phyloP scores from a whole-genome alignment of 768 basidiomycete genomes.

The Gloeopeniophorella convolvens region DNA sequence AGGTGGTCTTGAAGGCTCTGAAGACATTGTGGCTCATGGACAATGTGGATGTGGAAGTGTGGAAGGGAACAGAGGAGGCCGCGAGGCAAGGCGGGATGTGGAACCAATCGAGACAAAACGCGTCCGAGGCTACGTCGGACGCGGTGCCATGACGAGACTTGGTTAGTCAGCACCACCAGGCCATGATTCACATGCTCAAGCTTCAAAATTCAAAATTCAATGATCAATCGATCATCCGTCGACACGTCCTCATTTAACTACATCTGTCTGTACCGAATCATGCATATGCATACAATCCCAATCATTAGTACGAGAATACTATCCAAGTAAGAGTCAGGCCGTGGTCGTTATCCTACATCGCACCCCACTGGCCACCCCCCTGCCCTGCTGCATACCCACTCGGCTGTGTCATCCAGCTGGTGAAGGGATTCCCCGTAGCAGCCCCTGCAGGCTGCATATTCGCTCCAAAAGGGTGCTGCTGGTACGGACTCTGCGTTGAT shows the following conservation, averaged over 20 bases:
- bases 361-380: slow-evolving; percentile 10
- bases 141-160: too few species aligned
- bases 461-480: slow-evolving; percentile 7
- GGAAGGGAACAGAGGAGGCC: neutral
- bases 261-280: too few species aligned
- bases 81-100: neutral
- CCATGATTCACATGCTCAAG: too few species aligned
- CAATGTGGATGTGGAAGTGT: slow-evolving; percentile 10
- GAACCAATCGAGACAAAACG: too few species aligned
- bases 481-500: too few species aligned
- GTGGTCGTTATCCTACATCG: neutral
- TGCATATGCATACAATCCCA: too few species aligned
- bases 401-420: slow-evolving; percentile 25
- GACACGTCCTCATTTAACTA: too few species aligned
- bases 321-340: neutral
- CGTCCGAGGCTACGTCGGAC: neutral
- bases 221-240: too few species aligned
- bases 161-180: slow-evolving; percentile 14
- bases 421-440: slow-evolving; percentile 22
- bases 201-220: too few species aligned
- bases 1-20: slow-evolving; percentile 31
- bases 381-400: slow-evolving; percentile 13
- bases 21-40: slow-evolving; percentile 21
- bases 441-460: slow-evolving; percentile 2
- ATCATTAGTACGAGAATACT: too few species aligned